phyloP scores from a whole-genome alignment of 164 flowering plant species.

The Stephania japonica region DNA sequence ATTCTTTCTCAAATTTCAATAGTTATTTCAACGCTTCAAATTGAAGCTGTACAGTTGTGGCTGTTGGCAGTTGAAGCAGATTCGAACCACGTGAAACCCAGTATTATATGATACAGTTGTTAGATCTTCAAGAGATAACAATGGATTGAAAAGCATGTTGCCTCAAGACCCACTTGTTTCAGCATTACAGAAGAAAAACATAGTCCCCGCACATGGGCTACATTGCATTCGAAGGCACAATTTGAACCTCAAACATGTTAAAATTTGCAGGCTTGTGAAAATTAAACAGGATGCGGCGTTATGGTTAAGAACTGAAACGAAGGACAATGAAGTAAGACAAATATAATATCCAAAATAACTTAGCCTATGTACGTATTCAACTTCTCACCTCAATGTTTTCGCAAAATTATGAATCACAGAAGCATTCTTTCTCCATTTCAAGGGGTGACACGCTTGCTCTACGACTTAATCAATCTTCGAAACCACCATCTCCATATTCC shows the following conservation, averaged over 20 bases:
- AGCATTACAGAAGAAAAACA: too few relatives aligned
- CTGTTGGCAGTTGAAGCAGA: not conserved
- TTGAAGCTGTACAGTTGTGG: not conserved
- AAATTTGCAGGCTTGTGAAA: too few relatives aligned
- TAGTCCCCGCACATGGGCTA: too few relatives aligned
- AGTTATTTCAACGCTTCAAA: too few relatives aligned
- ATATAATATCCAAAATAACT: not conserved
- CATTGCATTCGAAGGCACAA: too few relatives aligned
- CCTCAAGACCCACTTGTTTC: too few relatives aligned
- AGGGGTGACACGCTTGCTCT: not conserved
- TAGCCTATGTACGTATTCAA: not conserved
- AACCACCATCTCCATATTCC: constrained; percentile 51
- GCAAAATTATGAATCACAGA: not conserved
- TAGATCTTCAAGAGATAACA: too few relatives aligned
- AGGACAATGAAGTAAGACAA: not conserved
- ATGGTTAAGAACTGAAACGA: not conserved
- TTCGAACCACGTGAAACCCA: not conserved
- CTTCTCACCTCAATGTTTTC: not conserved
- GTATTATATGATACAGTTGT: too few relatives aligned
- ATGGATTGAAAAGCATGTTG: too few relatives aligned
- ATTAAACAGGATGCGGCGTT: too few relatives aligned
- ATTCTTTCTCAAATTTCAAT: not conserved
- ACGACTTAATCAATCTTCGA: constrained; percentile 39
- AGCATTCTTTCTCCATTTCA: not conserved
- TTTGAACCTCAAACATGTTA: not conserved